A percentile compares a stretch with the other conserved stretches of the same genome.
Conservation (phyloP, 148 eudicot species). For the Rhododendron ferrugineum region DNA sequence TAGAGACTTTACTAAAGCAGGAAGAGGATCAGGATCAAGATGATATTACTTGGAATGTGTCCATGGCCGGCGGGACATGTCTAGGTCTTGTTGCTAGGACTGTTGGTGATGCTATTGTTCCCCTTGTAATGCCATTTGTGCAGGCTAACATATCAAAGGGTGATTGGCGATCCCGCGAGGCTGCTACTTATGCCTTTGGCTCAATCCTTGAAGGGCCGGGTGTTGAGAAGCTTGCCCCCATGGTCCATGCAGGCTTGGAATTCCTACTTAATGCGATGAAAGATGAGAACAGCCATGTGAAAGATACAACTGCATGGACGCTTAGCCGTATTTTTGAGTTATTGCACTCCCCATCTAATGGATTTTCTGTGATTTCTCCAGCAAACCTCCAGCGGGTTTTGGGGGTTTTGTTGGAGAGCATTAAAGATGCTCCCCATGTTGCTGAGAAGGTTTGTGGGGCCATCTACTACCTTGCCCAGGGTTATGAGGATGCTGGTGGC, state of each 20-base stretch:
- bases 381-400: constrained; percentile 40
- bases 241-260: constrained; percentile 45
- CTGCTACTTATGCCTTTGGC: constrained; percentile 67
- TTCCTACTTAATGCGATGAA: constrained; percentile 56
- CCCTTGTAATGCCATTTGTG: constrained; percentile 63
- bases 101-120: constrained; percentile 59
- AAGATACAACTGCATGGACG: constrained; percentile 75
- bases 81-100: constrained; percentile 61
- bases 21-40: constrained; percentile 74
- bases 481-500: constrained; percentile 51
- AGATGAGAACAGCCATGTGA: constrained; percentile 53
- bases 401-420: constrained; percentile 48
- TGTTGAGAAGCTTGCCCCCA: constrained; percentile 47
- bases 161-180: constrained; percentile 60
- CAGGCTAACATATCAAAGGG: constrained; percentile 44
- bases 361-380: constrained; percentile 37
- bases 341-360: constrained; percentile 45
- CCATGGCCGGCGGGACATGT: constrained; percentile 85
- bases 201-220: constrained; percentile 64
- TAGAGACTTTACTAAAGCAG: constrained; percentile 62
- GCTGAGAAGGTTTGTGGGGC: constrained; percentile 68
- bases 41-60: constrained; percentile 53
- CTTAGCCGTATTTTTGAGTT: constrained; percentile 58
- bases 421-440: constrained; percentile 51
- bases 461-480: constrained; percentile 62